These are phyloP conservation scores for Russula olivacea DNA, from an alignment of 768 basidiomycete genomes.

Conservation along the genomic window DNA sequence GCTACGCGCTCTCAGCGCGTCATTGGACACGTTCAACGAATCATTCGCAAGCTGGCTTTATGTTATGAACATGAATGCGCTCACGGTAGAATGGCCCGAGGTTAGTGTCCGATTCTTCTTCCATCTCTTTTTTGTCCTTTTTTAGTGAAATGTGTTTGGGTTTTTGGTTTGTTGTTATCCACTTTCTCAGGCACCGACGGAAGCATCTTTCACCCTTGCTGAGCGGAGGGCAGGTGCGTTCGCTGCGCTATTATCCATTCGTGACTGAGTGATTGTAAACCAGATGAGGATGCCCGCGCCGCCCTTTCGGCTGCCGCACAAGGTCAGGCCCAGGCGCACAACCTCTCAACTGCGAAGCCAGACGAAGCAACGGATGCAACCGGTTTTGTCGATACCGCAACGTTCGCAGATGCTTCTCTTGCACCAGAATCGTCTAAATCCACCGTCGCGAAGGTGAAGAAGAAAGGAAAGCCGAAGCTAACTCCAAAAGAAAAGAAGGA, in stretches of 20 bases:
- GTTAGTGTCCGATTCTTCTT: slow-evolving; percentile 35
- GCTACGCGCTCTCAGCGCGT: slow-evolving; percentile 64
- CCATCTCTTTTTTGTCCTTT: not conserved
- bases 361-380: slow-evolving; percentile 31
- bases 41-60: slow-evolving; percentile 89
- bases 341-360: slow-evolving; percentile 33
- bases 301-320: slow-evolving; percentile 44
- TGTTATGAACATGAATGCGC: slow-evolving; percentile 89
- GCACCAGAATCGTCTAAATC: slow-evolving; percentile 30
- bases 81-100: slow-evolving; percentile 92
- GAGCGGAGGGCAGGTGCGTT: slow-evolving; percentile 53
- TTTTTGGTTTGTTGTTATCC: no score
- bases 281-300: slow-evolving; percentile 58
- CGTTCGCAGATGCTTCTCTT: slow-evolving; percentile 38
- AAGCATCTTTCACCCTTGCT: slow-evolving; percentile 45
- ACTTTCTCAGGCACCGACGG: slow-evolving; percentile 25
- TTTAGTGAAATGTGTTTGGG: no score
- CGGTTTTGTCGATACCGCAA: slow-evolving; percentile 32
- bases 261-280: not conserved
- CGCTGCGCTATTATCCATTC: not conserved
- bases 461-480: slow-evolving; percentile 58
- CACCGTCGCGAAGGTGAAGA: slow-evolving; percentile 38
- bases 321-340: slow-evolving; percentile 36
- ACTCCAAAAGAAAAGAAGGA: slow-evolving; percentile 82
- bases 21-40: slow-evolving; percentile 85